Evolutionary conservation across 2,329 filamentous ascomycete species (phyloP), one percentile per base, ranked within the genome.

Genomic region (Claviceps monticola): DNA sequence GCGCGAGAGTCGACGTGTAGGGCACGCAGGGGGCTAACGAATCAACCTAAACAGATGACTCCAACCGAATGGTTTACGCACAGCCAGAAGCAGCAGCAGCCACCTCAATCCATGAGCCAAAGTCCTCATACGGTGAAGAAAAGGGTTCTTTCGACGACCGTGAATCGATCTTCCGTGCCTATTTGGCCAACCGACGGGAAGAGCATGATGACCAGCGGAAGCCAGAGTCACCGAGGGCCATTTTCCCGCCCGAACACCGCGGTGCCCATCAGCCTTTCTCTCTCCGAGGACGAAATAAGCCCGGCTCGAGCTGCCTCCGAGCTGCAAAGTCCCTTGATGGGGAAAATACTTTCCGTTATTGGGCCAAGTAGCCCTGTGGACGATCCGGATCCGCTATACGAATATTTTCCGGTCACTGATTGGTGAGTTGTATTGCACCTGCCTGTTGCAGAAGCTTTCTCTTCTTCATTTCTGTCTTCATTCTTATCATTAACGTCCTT

Each of bases 351-450:
- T 54, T 56, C 63, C 5, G 59, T 61, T 9, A 60, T 62, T 2
- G 67, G 62, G 4, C 66, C 68, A 21, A 76, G 79, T 63, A 83
- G 84, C 62, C 75, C 86, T 37, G 69, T 82, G 57, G 88, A 95
- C 59, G 84, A 84, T 59, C 83, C 83, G 1, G 90, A 96, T 66
- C 72, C 90, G 57, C 71, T 96, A 17, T 96, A 96, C 64, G 90
- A 97, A 68, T 96, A 97, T 64, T 96, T 97, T 57, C 90, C 85
- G 48, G 71, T 95, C 53, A 89, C 96, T 64, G 90, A 96, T 62
- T 96, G 86, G 86, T 79, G 65, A 61, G 68, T 51, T 34, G 9
- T 34, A 11, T 34, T 34, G 29, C 29, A 38, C 36, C 16, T 41
- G 34, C 16, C 6, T 8, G 6, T 17, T 19, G 11, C 19, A 21